These are phyloP conservation scores for Jackrogersella multiformis DNA, from an alignment of 495 filamentous ascomycete species.

Conservation along the genomic window DNA sequence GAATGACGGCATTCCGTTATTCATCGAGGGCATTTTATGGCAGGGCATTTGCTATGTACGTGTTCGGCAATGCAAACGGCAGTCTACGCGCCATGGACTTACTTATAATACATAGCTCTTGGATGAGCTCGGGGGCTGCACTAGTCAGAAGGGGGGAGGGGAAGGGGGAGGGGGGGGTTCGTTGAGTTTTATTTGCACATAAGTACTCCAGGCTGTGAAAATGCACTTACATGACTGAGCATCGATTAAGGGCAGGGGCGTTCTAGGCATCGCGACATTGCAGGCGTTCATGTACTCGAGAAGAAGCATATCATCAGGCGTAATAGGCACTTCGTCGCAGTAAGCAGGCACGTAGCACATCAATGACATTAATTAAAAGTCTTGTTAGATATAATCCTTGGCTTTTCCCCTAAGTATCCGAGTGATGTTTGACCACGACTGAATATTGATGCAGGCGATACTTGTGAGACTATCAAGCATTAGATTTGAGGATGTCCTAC, in stretches of 20 bases:
- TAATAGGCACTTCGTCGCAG: constrained; percentile 25
- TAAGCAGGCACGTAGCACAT: neutral
- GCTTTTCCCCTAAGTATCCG: neutral
- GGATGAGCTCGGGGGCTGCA: neutral
- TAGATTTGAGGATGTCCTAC: too few species aligned
- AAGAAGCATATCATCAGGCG: constrained; percentile 29
- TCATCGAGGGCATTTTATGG: too few species aligned
- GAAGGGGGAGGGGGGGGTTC: too few species aligned
- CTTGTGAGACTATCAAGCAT: too few species aligned
- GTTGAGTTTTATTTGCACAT: constrained; percentile 1
- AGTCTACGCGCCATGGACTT: neutral
- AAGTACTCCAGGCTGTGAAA: constrained; percentile 6
- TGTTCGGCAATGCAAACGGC: neutral
- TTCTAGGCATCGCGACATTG: constrained; percentile 26
- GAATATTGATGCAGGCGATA: too few species aligned
- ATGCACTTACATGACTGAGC: neutral
- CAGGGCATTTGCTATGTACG: neutral
- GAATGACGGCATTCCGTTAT: too few species aligned
- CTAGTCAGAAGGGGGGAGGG: neutral
- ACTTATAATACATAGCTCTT: neutral
- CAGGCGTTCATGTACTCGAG: constrained; percentile 23
- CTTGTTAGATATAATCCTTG: neutral
- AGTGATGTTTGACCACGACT: too few species aligned
- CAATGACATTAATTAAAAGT: constrained; percentile 3
- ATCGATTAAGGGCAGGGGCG: constrained; percentile 9